Base-by-base conservation (phyloP, 805 yeast genomes). In the Kodamaea neixiangensis region DNA sequence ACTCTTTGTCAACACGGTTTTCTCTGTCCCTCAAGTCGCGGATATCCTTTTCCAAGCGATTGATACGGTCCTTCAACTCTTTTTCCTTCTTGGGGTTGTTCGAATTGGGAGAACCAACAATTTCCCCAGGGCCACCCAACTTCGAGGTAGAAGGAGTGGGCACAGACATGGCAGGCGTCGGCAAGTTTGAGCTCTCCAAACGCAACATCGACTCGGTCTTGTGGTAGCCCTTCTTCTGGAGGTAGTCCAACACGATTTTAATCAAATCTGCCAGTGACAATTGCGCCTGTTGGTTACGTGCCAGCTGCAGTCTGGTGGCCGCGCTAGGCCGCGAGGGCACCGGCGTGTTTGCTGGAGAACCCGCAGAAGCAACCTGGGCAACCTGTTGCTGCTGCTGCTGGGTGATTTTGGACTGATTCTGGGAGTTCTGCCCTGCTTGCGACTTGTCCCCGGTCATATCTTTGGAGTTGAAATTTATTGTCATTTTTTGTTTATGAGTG, bases 201-300 rank as follows among this genome's bases (percentile, higher is more conserved):
- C 99, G 81, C 46, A 94, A 77, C 86, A 92, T 89, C 2, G 97
- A 91, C 66, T 94, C 99, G 0, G 99, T 93, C 58, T 86, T 83
- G 58, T 88, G 92, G 63, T 90, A 94, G 2, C 99, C 99, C 66
- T 92, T 91, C 62, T 94, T 93, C 66, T 85, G 87, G 58, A 94
- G 77, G 61, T 93, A 94, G 60, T 94, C 99, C 61, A 94, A 76
- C 31, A 94, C 98, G 63, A 94, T 89, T 55, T 94, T 76, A 67
- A 92, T 93, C 64, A 94, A 77, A 66, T 94, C 98, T 4, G 93
- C 91, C 45, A 89, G 90, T 0, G 96, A 84, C 53, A 83, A 82
- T 56, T 78, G 82, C 2, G 71, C 67, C 54, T 66, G 76, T 47
- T 63, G 72, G 31, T 58, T 58, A 21, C 67, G 51, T 4, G 60